These are phyloP conservation scores for Cyclanthera cordifolia DNA, from an alignment of 306 rosid genomes.

Conservation along the genomic window DNA sequence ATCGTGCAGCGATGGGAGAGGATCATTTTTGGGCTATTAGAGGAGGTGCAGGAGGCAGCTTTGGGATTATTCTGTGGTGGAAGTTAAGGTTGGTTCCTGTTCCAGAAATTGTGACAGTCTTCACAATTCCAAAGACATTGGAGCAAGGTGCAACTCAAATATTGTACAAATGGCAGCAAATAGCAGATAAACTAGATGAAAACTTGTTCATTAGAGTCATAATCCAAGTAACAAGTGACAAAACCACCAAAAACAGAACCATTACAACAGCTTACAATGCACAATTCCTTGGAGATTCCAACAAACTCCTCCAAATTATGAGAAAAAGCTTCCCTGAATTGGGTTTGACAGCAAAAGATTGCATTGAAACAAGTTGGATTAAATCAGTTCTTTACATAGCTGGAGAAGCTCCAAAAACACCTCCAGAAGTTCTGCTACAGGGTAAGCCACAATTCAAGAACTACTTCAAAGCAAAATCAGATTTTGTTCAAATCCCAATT, in stretches of 20 bases:
- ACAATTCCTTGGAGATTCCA: slow-evolving; percentile 45
- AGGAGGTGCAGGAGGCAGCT: slow-evolving; percentile 86
- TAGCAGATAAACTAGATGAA: slow-evolving; percentile 46
- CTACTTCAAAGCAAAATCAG: slow-evolving; percentile 82
- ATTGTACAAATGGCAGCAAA: slow-evolving; percentile 52
- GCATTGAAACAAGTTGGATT: slow-evolving; percentile 61
- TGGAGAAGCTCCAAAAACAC: slow-evolving; percentile 40
- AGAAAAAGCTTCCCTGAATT: slow-evolving; percentile 49
- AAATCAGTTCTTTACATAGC: slow-evolving; percentile 57
- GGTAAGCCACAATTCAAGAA: slow-evolving; percentile 50
- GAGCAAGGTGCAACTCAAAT: slow-evolving; percentile 53
- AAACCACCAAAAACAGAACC: slow-evolving; percentile 31
- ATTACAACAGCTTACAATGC: slow-evolving; percentile 50
- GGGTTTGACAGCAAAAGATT: slow-evolving; percentile 43
- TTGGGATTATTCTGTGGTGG: slow-evolving; percentile 78
- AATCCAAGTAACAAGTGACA: slow-evolving; percentile 22
- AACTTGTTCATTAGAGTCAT: slow-evolving; percentile 52
- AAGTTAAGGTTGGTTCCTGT: slow-evolving; percentile 63
- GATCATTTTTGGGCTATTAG: slow-evolving; percentile 77
- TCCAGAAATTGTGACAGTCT: slow-evolving; percentile 57
- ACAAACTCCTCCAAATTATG: slow-evolving; percentile 41
- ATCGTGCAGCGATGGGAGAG: slow-evolving; percentile 68
- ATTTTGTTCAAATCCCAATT: slow-evolving; percentile 49
- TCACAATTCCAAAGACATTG: slow-evolving; percentile 36
- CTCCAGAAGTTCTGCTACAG: slow-evolving; percentile 43